These are phyloP conservation scores for Xylona heveae DNA, from an alignment of 495 filamentous ascomycete species.

Conservation along the genomic window DNA sequence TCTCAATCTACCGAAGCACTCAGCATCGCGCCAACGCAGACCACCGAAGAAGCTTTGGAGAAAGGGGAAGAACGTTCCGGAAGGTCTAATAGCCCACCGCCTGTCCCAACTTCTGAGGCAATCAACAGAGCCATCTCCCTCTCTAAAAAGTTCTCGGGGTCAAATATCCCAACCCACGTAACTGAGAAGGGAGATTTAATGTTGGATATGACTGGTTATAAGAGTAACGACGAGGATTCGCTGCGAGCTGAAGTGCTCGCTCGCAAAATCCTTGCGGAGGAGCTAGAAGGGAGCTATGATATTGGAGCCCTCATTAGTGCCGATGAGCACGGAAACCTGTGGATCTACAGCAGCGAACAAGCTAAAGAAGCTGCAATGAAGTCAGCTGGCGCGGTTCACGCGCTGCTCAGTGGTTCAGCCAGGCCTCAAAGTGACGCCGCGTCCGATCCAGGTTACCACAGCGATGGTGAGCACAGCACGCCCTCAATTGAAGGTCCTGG, in stretches of 20 bases:
- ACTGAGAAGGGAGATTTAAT: slow-evolving; percentile 91
- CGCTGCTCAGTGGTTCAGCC: slow-evolving; percentile 27
- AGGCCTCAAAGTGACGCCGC: slow-evolving; percentile 62
- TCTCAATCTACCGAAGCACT: not conserved
- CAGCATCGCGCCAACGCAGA: slow-evolving; percentile 1
- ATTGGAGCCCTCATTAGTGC: slow-evolving; percentile 88
- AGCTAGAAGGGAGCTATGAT: slow-evolving; percentile 86
- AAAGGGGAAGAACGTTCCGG: no score
- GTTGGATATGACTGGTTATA: slow-evolving; percentile 96
- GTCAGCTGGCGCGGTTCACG: slow-evolving; percentile 16
- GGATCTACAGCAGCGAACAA: slow-evolving; percentile 97
- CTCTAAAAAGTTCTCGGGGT: slow-evolving; percentile 67
- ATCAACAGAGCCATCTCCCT: slow-evolving; percentile 64
- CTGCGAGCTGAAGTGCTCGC: slow-evolving; percentile 80
- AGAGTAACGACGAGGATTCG: slow-evolving; percentile 78
- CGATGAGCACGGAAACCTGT: slow-evolving; percentile 87
- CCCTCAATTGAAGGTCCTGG: slow-evolving; percentile 11
- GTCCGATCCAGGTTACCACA: slow-evolving; percentile 88
- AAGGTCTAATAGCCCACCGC: slow-evolving; percentile 55
- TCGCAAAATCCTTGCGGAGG: slow-evolving; percentile 86
- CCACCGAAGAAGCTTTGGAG: slow-evolving; percentile 10
- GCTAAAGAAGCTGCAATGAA: slow-evolving; percentile 58
- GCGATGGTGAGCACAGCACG: slow-evolving; percentile 38
- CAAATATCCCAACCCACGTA: slow-evolving; percentile 81
- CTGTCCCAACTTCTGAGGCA: slow-evolving; percentile 51